Evolutionary conservation across 2,329 filamentous ascomycete species (phyloP).

Genomic region (Trichoderma hamatum): DNA sequence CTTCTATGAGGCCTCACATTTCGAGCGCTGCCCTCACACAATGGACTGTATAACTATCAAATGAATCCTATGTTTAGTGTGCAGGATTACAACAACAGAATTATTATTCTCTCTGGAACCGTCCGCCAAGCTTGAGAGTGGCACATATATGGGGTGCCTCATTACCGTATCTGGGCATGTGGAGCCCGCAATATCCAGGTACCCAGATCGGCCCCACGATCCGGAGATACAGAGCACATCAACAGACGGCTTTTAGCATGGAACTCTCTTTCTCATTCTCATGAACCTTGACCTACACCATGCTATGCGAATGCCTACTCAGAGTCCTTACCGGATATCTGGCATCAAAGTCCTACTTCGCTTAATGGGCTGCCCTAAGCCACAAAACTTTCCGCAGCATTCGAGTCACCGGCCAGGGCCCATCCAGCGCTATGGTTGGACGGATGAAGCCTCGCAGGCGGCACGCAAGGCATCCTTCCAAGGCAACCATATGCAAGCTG

Average conservation of each 20-base stretch:
- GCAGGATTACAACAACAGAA: too few species aligned
- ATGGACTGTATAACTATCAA: too few species aligned
- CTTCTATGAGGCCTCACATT: too few species aligned
- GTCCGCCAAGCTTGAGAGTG: background rate
- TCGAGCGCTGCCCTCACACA: too few species aligned
- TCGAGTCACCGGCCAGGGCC: constrained; percentile 21
- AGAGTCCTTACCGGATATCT: background rate
- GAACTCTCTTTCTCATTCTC: background rate
- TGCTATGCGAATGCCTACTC: background rate
- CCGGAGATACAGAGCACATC: background rate
- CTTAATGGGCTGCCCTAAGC: background rate
- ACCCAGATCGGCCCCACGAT: background rate
- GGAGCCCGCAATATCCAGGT: background rate
- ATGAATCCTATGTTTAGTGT: too few species aligned
- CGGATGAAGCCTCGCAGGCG: constrained; percentile 12
- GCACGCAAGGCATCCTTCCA: constrained; percentile 16
- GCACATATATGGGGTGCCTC: background rate
- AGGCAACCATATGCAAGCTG: background rate
- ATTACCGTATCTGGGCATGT: background rate
- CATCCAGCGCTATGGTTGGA: constrained; percentile 22
- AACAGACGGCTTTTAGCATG: too few species aligned
- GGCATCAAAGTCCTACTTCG: background rate
- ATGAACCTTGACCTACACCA: background rate
- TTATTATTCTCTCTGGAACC: background rate
- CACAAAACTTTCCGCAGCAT: background rate